Base-by-base conservation (phyloP, 164 flowering plant species). In the Vitis labrusca region DNA sequence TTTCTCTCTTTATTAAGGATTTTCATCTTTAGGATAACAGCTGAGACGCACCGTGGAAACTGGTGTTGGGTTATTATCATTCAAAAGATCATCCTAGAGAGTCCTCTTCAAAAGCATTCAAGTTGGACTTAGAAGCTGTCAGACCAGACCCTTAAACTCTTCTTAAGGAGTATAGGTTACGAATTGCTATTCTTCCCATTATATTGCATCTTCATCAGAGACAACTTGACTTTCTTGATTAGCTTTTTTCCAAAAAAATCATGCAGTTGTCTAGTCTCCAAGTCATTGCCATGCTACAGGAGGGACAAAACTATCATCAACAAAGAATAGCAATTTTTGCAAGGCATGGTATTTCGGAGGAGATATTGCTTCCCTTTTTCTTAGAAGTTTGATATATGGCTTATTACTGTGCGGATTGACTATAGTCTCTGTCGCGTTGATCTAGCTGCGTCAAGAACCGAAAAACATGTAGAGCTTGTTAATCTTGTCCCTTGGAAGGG, bases 401-500 rank as follows among this genome's bases (percentile, higher is more conserved):
- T 98, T n/a, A 59, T 84, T 65, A 69, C 81, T 63, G 66, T 93
- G 67, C 90, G 97, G 52, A 93, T 96, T 70, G 98, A 96, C 75
- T 96, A 96, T 74, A 84, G 68, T 75, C 99, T 98, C 49, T 71
- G 78, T 53, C 94, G 74, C 78, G 84, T 96, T 75, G 97, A 96
- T 85, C 71, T 93, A 61, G 86, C 87, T 14, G 97, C 99, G 69
- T 66, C 93, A 72, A 74, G 94, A 69, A 84, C 86, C 66, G 97
- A 98, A 67, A 92, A 89, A 79, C 93, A 89, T 84, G 94, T 86
- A 54, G 97, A 96, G 78, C 94, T 96, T 77, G 87, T 92, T 54
- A 96, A 96, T 68, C 83, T 93, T 32, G 89, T 96, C 44, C 91
- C 91, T 5, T 93, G 95, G 99, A 96, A 93, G 98, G 99, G 95